Evolutionary conservation across 495 filamentous ascomycete species (phyloP).

Genomic region (Penicillium canariense): DNA sequence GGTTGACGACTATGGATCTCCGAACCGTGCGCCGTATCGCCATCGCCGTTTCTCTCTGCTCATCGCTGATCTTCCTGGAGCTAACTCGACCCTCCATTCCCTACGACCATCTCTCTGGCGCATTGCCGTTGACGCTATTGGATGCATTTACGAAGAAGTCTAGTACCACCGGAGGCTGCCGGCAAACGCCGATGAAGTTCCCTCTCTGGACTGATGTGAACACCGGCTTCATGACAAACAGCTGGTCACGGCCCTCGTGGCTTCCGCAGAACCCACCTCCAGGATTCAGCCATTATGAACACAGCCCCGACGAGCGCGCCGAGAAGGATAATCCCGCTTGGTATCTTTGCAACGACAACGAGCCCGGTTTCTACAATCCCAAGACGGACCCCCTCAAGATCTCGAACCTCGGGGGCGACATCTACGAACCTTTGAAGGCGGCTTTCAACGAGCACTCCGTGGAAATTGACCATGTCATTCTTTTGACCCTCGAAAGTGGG

Average conservation of each 20-base stretch:
- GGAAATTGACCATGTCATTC: constrained; percentile 40
- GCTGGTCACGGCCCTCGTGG: constrained; percentile 28
- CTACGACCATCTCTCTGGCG: constrained; percentile 33
- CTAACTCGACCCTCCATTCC: constrained; percentile 28
- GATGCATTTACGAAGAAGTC: constrained; percentile 29
- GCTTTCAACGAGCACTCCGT: constrained; percentile 31
- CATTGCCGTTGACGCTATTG: constrained; percentile 31
- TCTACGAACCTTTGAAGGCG: constrained; percentile 32
- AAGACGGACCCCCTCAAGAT: constrained; percentile 42
- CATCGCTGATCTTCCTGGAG: constrained; percentile 27
- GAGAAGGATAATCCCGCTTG: constrained; percentile 22
- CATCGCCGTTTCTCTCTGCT: constrained; percentile 12
- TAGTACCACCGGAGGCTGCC: constrained; percentile 22
- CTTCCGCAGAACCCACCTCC: constrained; percentile 24
- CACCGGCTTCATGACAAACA: constrained; percentile 5
- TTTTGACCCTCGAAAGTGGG: constrained; percentile 46
- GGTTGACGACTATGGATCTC: constrained; percentile 18
- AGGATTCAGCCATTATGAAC: constrained; percentile 32
- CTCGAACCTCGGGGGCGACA: constrained; percentile 37
- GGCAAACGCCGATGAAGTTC: constrained; percentile 19
- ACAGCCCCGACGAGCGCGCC: constrained; percentile 13
- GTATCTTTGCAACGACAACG: constrained; percentile 18
- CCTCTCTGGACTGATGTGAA: constrained; percentile 20
- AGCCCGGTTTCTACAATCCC: constrained; percentile 35
- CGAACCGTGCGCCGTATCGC: constrained; percentile 20